Percentiles rank a stretch among this genome's conserved stretches.
Evolutionary conservation across 805 yeast genomes (phyloP).

Genomic region (Sugiyamaella floridensis): DNA sequence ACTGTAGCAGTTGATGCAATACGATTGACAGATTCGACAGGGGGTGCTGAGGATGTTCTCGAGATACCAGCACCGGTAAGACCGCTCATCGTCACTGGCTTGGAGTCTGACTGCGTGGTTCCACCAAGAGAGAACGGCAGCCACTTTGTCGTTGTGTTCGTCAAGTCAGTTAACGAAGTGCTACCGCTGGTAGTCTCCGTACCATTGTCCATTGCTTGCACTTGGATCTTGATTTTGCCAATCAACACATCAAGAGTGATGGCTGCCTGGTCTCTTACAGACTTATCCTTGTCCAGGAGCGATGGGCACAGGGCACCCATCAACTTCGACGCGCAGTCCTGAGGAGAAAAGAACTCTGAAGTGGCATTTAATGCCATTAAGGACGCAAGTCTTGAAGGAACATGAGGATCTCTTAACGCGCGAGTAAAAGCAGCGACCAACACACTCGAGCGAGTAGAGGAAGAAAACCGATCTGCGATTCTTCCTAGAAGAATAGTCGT

Average conservation of each 20-base stretch:
- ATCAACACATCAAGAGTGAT: slow-evolving; percentile 58
- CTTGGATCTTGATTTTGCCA: slow-evolving; percentile 44
- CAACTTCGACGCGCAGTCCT: slow-evolving; percentile 70
- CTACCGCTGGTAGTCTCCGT: slow-evolving; percentile 2
- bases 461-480: slow-evolving; percentile 57
- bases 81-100: background rate
- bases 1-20: background rate
- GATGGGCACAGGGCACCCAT: slow-evolving; percentile 82
- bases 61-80: background rate
- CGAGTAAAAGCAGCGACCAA: slow-evolving; percentile 81
- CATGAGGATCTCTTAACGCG: slow-evolving; percentile 71
- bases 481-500: slow-evolving; percentile 64
- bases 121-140: background rate
- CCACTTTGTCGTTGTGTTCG: background rate
- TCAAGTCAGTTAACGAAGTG: background rate
- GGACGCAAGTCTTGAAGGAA: slow-evolving; percentile 70
- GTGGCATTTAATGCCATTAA: slow-evolving; percentile 63
- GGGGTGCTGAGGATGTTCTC: background rate
- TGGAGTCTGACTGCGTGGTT: background rate
- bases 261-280: slow-evolving; percentile 68
- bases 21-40: background rate
- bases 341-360: slow-evolving; percentile 60
- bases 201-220: slow-evolving; percentile 29
- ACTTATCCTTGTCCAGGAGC: slow-evolving; percentile 62
- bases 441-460: slow-evolving; percentile 53